Conservation (phyloP, 345 rosid species). For the Isatis tinctoria region DNA sequence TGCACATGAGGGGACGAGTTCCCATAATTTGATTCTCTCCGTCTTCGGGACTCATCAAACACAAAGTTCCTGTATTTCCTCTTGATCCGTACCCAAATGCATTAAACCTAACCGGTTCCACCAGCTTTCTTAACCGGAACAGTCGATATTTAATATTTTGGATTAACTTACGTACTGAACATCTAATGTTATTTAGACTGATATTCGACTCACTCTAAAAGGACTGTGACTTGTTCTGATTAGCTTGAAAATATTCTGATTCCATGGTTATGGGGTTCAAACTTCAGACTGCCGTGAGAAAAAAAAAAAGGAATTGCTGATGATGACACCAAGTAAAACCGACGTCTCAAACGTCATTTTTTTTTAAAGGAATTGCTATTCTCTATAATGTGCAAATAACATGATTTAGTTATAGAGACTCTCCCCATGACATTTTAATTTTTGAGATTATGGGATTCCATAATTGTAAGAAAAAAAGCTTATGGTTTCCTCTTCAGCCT, state of each 20-base stretch:
- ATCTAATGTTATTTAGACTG: too few species aligned
- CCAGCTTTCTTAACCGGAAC: background rate
- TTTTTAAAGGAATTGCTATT: too few species aligned
- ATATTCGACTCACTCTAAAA: too few species aligned
- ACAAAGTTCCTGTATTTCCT: conserved; percentile 12
- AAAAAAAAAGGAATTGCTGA: too few species aligned
- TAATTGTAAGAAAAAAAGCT: background rate
- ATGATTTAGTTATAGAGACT: background rate
- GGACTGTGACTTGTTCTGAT: too few species aligned
- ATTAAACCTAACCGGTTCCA: background rate
- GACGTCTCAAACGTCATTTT: background rate
- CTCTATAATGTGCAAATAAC: too few species aligned
- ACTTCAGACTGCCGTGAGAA: too few species aligned
- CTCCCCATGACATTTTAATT: background rate
- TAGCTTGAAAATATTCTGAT: too few species aligned
- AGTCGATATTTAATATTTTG: background rate
- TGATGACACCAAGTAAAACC: background rate
- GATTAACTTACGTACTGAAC: background rate
- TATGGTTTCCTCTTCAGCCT: background rate
- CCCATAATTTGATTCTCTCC: conserved; percentile 46
- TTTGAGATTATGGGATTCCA: too few species aligned
- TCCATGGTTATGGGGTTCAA: too few species aligned
- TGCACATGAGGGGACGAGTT: conserved; percentile 38
- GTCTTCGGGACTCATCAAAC: conserved; percentile 52
- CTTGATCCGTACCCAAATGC: background rate